These are phyloP conservation scores for Prunus salicina DNA, from an alignment of 306 rosid genomes.

Conservation along the genomic window DNA sequence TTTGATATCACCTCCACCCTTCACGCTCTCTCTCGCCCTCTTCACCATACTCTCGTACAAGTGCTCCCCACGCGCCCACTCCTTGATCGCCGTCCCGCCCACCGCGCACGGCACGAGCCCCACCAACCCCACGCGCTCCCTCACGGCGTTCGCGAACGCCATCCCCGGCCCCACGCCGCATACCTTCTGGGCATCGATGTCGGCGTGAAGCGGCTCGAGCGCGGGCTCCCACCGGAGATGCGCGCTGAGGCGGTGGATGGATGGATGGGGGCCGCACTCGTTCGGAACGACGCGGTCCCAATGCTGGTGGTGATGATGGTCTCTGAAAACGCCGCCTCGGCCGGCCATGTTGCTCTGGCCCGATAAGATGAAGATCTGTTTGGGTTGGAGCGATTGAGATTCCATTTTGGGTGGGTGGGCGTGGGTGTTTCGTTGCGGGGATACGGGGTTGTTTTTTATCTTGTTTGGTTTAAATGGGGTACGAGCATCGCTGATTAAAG, in stretches of 20 bases:
- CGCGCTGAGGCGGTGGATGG: slow-evolving; percentile 57
- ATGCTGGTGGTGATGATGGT: slow-evolving; percentile 11
- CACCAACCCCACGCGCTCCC: slow-evolving; percentile 30
- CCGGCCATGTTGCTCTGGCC: slow-evolving; percentile 97
- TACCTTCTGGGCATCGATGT: slow-evolving; percentile 54
- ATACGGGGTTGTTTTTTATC: not conserved
- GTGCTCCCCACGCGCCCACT: slow-evolving; percentile 88
- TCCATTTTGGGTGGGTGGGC: not conserved
- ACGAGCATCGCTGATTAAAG: not conserved
- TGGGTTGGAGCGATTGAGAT: not conserved
- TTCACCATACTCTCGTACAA: slow-evolving; percentile 71
- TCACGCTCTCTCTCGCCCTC: slow-evolving; percentile 54
- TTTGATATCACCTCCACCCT: slow-evolving; percentile 43
- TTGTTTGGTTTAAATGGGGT: not conserved
- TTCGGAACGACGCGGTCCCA: slow-evolving; percentile 79
- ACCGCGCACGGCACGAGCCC: slow-evolving; percentile 86
- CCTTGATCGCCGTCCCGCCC: slow-evolving; percentile 77
- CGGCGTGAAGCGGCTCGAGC: slow-evolving; percentile 70
- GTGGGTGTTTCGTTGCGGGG: not conserved
- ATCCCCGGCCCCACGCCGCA: slow-evolving; percentile 89
- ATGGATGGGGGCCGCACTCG: slow-evolving; percentile 50
- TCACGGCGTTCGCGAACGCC: slow-evolving; percentile 57
- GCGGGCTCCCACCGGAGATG: slow-evolving; percentile 64
- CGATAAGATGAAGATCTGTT: slow-evolving; percentile 71
- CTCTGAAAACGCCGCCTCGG: slow-evolving; percentile 60